Evolutionary conservation across 2,329 filamentous ascomycete genomes (phyloP).

Genomic region (Xylariaceae sp.): DNA sequence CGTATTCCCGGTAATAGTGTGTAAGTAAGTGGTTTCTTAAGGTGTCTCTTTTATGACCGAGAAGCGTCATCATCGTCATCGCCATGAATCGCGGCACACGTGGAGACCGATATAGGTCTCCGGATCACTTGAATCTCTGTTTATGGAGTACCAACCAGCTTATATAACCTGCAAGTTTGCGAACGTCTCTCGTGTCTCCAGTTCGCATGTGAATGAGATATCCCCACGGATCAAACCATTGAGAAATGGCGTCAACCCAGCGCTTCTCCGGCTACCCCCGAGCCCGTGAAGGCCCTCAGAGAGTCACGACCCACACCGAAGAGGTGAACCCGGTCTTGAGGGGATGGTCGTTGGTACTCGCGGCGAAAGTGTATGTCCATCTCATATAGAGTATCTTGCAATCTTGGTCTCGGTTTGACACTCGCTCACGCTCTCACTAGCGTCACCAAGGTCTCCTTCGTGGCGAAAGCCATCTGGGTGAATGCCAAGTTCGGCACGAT

Average conservation of each 20-base stretch:
- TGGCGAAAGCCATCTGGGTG: conserved; percentile 63
- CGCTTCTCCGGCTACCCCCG: conserved; percentile 30
- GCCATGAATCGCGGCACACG: not conserved
- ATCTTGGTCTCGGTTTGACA: not conserved
- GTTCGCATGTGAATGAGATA: not conserved
- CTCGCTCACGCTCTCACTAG: conserved; percentile 34
- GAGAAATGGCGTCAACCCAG: conserved; percentile 16
- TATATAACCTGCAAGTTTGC: not conserved
- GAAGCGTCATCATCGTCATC: not conserved
- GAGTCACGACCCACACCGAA: conserved; percentile 42
- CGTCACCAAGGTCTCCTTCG: conserved; percentile 51
- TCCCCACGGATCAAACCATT: not conserved
- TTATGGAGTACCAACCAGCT: not conserved
- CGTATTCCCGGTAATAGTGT: too few species aligned
- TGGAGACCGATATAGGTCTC: not conserved
- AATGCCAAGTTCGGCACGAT: conserved; percentile 56
- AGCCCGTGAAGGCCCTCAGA: conserved; percentile 28
- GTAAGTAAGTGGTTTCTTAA: too few species aligned
- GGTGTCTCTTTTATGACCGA: too few species aligned
- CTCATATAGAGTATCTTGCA: conserved; percentile 39
- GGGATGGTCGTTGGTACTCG: conserved; percentile 58
- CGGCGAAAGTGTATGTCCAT: conserved; percentile 24
- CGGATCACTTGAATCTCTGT: not conserved
- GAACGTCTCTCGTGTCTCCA: not conserved
- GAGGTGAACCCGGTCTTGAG: conserved; percentile 66